Evolutionary conservation across 2,329 filamentous ascomycete genomes (phyloP), one percentile per base, ranked within the genome.

Genomic region (Cytospora paraplurivora): DNA sequence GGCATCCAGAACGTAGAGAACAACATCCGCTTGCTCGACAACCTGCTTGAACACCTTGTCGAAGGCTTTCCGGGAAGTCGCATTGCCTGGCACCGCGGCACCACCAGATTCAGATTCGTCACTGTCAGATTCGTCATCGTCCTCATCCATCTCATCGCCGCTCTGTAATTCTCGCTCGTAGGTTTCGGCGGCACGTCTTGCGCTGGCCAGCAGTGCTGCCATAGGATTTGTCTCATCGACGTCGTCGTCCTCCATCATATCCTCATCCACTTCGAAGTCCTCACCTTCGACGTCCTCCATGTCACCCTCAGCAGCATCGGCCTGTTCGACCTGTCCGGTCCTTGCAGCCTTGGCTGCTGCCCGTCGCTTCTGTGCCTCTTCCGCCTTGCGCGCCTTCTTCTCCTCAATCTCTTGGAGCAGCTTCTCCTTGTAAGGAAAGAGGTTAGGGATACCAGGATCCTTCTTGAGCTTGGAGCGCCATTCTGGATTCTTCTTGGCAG

Each of bases 351-450:
- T 91, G 62, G 88, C 88, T 72, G 92, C 79, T 73, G 96, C 91
- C 67, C 86, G 86, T 71, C 86, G 83, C 73, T 85, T 85, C 75
- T 85, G 82, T 63, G 85, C 83, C 73, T 97, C 92, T 72, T 97
- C 93, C 68, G 87, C 87, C 81, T 94, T 97, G 75, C 85, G 81
- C 69, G 89, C 81, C 73, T 90, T 90, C 71, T 87, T 89, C 78
- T 97, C 92, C 79, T 99, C 95, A 71, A 99, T 96, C 77, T 99
- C 93, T 64, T 93, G 88, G 38, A 99, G 85, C 34, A 99, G 85
- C 82, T 90, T 93, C 76, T 97, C 93, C 81, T 99, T 99, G 83
- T 95, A 97, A 0, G 95, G 95, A 79, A 97, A 99, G 41, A 97
- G 80, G 74, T 98, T 99, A 49, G 95, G 95, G 67, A 99, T 97